Conservation (phyloP, 257 asterid genomes). For the Solanum piurae region DNA sequence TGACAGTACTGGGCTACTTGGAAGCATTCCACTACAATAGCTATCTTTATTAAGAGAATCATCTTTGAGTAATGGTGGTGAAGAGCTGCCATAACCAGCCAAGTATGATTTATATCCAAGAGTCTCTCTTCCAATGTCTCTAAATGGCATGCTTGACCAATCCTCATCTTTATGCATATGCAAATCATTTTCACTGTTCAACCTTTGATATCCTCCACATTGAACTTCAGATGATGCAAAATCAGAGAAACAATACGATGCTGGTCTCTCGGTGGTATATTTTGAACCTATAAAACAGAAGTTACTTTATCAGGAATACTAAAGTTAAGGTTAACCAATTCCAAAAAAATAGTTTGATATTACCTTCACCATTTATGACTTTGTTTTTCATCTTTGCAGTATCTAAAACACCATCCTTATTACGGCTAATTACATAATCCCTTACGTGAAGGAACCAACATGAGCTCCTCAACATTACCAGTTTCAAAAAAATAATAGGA, state of each 20-base stretch:
- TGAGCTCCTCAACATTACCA: conserved; percentile 18
- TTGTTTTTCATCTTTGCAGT: conserved; percentile 23
- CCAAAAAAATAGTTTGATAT: not conserved
- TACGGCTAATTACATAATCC: conserved; percentile 5
- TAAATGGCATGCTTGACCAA: not conserved
- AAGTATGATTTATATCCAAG: conserved; percentile 11
- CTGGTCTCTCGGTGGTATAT: conserved; percentile 6
- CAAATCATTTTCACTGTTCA: conserved; percentile 22
- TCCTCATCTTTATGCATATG: conserved; percentile 9
- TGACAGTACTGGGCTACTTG: not conserved
- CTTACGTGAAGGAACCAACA: conserved; percentile 68
- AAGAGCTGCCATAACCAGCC: conserved; percentile 16
- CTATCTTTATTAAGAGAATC: conserved; percentile 22
- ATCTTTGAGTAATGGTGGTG: conserved; percentile 19
- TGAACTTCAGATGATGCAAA: conserved; percentile 33
- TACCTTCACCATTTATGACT: conserved; percentile 37
- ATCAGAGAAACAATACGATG: conserved; percentile 12
- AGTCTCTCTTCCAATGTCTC: conserved; percentile 12
- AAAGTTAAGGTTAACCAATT: not conserved
- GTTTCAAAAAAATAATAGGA: conserved; percentile 16
- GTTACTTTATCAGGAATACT: not conserved
- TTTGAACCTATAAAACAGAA: conserved; percentile 8
- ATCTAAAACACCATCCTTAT: conserved; percentile 25
- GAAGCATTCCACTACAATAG: not conserved
- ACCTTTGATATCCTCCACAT: conserved; percentile 26